Evolutionary conservation across 2,329 filamentous ascomycete genomes (phyloP).

Genomic region (Tolypocladium amazonense): DNA sequence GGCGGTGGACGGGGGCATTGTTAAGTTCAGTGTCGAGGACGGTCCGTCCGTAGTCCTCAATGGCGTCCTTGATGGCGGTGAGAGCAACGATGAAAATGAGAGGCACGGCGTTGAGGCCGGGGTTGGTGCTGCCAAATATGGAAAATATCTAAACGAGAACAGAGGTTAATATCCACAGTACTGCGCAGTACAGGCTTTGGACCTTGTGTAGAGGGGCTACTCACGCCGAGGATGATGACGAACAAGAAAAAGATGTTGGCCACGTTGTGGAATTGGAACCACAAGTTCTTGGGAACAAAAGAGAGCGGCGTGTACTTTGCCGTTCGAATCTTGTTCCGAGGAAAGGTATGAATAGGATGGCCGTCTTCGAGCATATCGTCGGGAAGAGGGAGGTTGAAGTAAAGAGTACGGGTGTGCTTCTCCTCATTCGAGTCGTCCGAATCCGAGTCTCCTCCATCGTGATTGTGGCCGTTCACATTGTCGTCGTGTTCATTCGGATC

Average conservation of each 20-base stretch:
- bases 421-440: slow-evolving; percentile 27
- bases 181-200: not conserved
- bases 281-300: slow-evolving; percentile 94
- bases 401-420: slow-evolving; percentile 49
- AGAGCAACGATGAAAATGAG: slow-evolving; percentile 85
- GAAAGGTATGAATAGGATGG: slow-evolving; percentile 56
- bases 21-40: slow-evolving; percentile 88
- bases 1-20: slow-evolving; percentile 85
- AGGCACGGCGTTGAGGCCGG: slow-evolving; percentile 80
- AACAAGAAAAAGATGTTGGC: slow-evolving; percentile 98
- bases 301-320: slow-evolving; percentile 94
- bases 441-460: slow-evolving; percentile 20
- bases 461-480: too few relatives aligned
- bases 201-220: slow-evolving; percentile 21
- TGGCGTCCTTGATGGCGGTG: slow-evolving; percentile 86
- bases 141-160: slow-evolving; percentile 64
- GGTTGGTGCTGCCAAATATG: slow-evolving; percentile 88
- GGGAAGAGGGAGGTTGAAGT: slow-evolving; percentile 79
- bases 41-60: slow-evolving; percentile 91
- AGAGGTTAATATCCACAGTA: slow-evolving; percentile 1
- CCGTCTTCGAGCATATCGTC: slow-evolving; percentile 67
- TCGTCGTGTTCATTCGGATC: slow-evolving; percentile 15
- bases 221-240: slow-evolving; percentile 85
- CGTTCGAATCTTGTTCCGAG: slow-evolving; percentile 93
- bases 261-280: slow-evolving; percentile 96